phyloP scores from a whole-genome alignment of 805 yeast genomes.

The Yarrowia deformans region DNA sequence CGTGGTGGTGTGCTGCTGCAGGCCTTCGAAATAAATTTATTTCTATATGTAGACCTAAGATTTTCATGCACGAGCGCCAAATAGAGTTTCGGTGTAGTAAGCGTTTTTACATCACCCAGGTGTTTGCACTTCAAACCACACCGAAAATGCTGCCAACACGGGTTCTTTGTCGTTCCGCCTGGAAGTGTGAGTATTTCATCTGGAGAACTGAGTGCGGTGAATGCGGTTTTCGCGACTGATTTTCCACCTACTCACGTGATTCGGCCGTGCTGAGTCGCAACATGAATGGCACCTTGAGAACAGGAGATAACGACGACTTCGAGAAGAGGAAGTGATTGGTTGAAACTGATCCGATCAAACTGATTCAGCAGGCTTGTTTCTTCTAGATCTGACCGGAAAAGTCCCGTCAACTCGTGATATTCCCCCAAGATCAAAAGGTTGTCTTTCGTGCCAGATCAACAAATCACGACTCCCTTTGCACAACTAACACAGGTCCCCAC shows the following conservation, averaged over 20 bases:
- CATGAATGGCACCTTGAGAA: not conserved
- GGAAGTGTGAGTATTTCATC: slow-evolving; percentile 51
- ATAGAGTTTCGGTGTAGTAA: slow-evolving; percentile 21
- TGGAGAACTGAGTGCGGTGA: not conserved
- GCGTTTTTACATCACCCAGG: slow-evolving; percentile 30
- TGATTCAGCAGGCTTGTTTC: not conserved
- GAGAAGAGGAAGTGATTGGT: not conserved
- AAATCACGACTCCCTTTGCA: not conserved
- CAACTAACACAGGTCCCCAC: slow-evolving; percentile 67
- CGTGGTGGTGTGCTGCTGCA: slow-evolving; percentile 16
- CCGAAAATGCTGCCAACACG: slow-evolving; percentile 35
- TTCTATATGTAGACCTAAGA: slow-evolving; percentile 14
- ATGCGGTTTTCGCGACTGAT: not conserved
- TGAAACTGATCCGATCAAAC: not conserved
- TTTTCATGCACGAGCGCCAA: slow-evolving; percentile 10
- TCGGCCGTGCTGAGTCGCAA: not conserved
- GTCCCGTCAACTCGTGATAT: too few species aligned
- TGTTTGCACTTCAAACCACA: slow-evolving; percentile 19
- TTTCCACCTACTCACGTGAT: not conserved
- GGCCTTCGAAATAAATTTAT: slow-evolving; percentile 11
- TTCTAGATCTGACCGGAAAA: not conserved
- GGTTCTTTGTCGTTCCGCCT: slow-evolving; percentile 51
- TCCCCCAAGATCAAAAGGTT: not conserved
- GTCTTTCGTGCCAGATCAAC: not conserved
- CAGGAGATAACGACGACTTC: not conserved